Evolutionary conservation across 139 green algal genomes (phyloP).

Genomic region (Chlorella sp.): DNA sequence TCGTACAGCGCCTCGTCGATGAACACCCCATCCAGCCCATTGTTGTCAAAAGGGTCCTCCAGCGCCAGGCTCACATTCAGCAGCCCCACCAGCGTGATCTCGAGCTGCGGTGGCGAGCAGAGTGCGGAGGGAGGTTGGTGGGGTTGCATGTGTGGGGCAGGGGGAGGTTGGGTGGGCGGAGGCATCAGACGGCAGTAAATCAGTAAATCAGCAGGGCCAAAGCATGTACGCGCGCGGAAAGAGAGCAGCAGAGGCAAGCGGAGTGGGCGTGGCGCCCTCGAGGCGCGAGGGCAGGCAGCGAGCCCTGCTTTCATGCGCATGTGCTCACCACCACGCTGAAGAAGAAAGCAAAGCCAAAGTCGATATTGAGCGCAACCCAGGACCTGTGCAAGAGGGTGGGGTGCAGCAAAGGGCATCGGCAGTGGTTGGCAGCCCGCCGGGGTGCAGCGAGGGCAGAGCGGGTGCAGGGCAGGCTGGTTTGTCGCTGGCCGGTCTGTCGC

Average conservation of each 20-base stretch:
- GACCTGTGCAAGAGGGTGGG: too few relatives aligned
- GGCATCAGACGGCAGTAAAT: background rate
- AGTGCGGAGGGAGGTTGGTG: background rate
- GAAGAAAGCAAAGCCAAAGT: slow-evolving; percentile 55
- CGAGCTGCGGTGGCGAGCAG: slow-evolving; percentile 42
- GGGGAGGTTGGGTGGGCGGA: background rate
- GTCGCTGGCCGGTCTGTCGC: too few relatives aligned
- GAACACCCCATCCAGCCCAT: slow-evolving; percentile 61
- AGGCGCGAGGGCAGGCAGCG: background rate
- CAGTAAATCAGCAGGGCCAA: background rate
- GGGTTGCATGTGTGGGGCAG: too few relatives aligned
- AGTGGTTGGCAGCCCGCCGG: too few relatives aligned
- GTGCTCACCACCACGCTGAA: slow-evolving; percentile 43
- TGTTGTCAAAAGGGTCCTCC: slow-evolving; percentile 70
- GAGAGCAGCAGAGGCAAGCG: background rate
- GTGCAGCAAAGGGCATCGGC: too few relatives aligned
- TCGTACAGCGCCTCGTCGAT: slow-evolving; percentile 55
- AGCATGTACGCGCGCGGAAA: background rate
- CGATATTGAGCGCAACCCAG: slow-evolving; percentile 27
- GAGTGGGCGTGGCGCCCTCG: background rate
- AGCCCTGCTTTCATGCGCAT: background rate
- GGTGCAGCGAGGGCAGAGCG: too few relatives aligned
- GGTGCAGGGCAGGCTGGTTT: too few relatives aligned
- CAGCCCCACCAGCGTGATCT: slow-evolving; percentile 46
- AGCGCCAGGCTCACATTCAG: slow-evolving; percentile 52